phyloP scores from a whole-genome alignment of 2,329 filamentous ascomycete species.

The Colletotrichum costaricense region DNA sequence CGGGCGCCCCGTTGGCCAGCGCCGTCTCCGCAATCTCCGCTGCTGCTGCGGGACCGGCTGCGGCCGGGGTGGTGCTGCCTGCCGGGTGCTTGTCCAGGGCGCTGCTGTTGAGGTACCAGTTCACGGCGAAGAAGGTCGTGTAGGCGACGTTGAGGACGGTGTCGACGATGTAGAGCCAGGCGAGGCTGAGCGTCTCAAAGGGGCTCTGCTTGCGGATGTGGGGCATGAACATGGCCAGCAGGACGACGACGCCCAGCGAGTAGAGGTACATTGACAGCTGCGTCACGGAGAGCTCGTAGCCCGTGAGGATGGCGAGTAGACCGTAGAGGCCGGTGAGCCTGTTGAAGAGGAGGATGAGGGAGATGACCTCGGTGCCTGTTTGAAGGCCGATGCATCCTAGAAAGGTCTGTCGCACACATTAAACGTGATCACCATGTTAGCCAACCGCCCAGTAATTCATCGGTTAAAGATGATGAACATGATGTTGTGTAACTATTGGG shows the following conservation, averaged over 20 bases:
- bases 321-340: constrained; percentile 93
- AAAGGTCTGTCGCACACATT: constrained; percentile 71
- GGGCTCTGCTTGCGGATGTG: constrained; percentile 84
- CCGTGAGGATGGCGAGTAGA: constrained; percentile 87
- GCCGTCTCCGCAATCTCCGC: constrained; percentile 31
- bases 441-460: not conserved
- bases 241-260: constrained; percentile 76
- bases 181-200: constrained; percentile 82
- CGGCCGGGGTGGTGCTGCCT: not conserved
- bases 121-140: constrained; percentile 82
- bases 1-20: constrained; percentile 33
- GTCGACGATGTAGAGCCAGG: constrained; percentile 88
- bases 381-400: constrained; percentile 88
- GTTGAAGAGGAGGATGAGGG: constrained; percentile 87
- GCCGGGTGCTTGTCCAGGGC: constrained; percentile 37
- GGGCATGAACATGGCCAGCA: constrained; percentile 77
- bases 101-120: constrained; percentile 83
- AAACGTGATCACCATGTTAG: not conserved
- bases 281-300: constrained; percentile 82
- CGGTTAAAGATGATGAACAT: not conserved
- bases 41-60: constrained; percentile 31
- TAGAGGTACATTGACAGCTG: constrained; percentile 95
- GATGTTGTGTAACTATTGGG: not conserved
- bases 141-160: constrained; percentile 84
- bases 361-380: constrained; percentile 87